phyloP scores from a whole-genome alignment of 129 eudicot genomes.

The Flaveria robusta region DNA sequence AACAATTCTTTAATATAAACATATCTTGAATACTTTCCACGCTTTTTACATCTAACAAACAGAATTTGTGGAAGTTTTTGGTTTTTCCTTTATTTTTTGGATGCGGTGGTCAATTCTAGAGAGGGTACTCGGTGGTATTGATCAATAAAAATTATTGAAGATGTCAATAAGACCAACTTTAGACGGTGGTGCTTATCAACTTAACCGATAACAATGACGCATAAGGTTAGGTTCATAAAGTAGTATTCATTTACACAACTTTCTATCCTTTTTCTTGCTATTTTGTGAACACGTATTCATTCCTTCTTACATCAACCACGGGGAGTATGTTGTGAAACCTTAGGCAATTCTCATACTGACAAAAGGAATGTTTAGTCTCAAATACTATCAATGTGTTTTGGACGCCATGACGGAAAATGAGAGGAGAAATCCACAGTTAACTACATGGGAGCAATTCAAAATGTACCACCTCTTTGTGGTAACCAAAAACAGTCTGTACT shows the following conservation, averaged over 20 bases:
- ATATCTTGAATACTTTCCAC: not conserved
- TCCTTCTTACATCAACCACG: slow-evolving; percentile 11
- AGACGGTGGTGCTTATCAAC: not conserved
- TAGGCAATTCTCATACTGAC: not conserved
- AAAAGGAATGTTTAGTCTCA: not conserved
- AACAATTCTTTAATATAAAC: not conserved
- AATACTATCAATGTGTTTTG: not conserved
- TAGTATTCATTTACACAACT: not conserved
- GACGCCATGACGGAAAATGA: not conserved
- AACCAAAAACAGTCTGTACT: not conserved
- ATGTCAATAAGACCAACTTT: slow-evolving; percentile 20
- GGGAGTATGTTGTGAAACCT: not conserved
- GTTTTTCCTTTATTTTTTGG: slow-evolving; percentile 16
- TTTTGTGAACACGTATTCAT: slow-evolving; percentile 14
- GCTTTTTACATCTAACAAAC: not conserved
- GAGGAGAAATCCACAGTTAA: not conserved
- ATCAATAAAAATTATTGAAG: slow-evolving; percentile 20
- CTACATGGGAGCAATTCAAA: not conserved
- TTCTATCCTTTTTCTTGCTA: not conserved
- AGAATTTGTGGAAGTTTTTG: slow-evolving; percentile 11
- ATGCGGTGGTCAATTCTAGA: slow-evolving; percentile 23
- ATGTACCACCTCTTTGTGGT: not conserved
- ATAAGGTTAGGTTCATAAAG: not conserved
- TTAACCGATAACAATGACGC: slow-evolving; percentile 13
- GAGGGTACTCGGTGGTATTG: slow-evolving; percentile 11